Base-by-base conservation (phyloP, 2,329 filamentous ascomycete genomes). In the Westerdykella sp. region DNA sequence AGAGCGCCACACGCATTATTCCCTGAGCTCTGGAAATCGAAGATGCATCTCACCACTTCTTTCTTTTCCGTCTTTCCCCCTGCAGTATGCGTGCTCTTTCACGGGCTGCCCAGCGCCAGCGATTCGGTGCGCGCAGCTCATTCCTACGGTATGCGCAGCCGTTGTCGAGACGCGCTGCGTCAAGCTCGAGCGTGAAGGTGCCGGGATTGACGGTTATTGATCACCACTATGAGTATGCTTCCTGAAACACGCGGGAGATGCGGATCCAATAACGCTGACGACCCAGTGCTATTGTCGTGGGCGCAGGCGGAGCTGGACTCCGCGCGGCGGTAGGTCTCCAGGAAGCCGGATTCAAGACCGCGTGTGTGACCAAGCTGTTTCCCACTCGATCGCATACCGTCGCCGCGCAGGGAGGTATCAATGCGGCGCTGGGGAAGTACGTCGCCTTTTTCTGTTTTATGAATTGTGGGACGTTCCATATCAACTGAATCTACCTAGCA, bases 401-500 rank as follows among this genome's bases (percentile, higher is more conserved):
- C 45, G 80, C 80, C n/a, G 80, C 80, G 18, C 80, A 83, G 65
- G 79, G 80, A 49, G 80, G 80, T 50, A 83, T 83, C 58, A 79
- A 79, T 58, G 76, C 76, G 9, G 76, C 76, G 3, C 62, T 79
- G 13, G 76, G 74, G 50, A 77, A 77, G 49, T 49, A 39, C 3
- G 49, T 48, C 14, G 6, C 18, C 18, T 21, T 6, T 21, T 6
- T 4, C 18, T 3, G n/a, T n/a, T n/a, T n/a, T n/a, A 21, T 3
- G 4, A 21, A 21, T 21, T 21, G 6, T 21, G 18, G 18, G 18
- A 6, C 6, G 6, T 21, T 14, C 15, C 34, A 6, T 13, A 11
- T 13, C 18, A 41, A 35, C 37, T 63, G 61, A 41, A 23, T 22
- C 11, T 12, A 16, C 21, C 30, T 37, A 57, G 51, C 53, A 76